Percentiles rank a stretch among this genome's conserved stretches.
Evolutionary conservation across 371 early-diverging fungal species (phyloP).

Genomic region (Apophysomyces sp.): DNA sequence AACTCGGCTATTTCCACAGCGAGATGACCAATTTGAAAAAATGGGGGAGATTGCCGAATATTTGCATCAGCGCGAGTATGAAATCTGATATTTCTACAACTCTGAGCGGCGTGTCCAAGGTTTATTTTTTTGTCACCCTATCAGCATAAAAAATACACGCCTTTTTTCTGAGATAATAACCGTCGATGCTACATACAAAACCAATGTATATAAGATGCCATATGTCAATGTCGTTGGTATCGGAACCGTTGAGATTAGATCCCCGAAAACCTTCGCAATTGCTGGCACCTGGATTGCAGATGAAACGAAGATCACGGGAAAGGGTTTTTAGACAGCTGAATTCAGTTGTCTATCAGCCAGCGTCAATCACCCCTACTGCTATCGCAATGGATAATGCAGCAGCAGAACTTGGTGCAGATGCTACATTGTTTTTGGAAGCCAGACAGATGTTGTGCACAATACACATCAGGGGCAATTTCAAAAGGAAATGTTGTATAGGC

Average conservation of each 20-base stretch:
- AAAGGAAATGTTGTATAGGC: too few species aligned
- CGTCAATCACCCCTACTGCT: background rate
- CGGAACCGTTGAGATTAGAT: background rate
- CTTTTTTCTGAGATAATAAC: background rate
- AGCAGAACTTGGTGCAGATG: too few species aligned
- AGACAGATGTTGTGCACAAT: too few species aligned
- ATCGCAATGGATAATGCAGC: background rate
- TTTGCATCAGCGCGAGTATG: too few species aligned
- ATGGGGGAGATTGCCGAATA: too few species aligned
- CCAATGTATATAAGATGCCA: background rate
- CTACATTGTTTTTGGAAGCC: too few species aligned
- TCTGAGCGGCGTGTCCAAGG: too few species aligned
- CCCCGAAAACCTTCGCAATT: background rate
- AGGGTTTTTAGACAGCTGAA: background rate
- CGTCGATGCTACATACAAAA: background rate
- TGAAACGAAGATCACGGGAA: background rate
- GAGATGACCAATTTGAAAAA: too few species aligned
- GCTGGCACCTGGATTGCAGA: background rate
- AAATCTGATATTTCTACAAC: too few species aligned
- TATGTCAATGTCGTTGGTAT: background rate
- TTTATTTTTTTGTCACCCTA: background rate
- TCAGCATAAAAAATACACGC: background rate
- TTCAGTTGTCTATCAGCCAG: background rate
- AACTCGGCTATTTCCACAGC: too few species aligned
- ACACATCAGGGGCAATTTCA: too few species aligned